Conservation (phyloP, 1,284 basidiomycete species). For the Malassezia japonica region DNA sequence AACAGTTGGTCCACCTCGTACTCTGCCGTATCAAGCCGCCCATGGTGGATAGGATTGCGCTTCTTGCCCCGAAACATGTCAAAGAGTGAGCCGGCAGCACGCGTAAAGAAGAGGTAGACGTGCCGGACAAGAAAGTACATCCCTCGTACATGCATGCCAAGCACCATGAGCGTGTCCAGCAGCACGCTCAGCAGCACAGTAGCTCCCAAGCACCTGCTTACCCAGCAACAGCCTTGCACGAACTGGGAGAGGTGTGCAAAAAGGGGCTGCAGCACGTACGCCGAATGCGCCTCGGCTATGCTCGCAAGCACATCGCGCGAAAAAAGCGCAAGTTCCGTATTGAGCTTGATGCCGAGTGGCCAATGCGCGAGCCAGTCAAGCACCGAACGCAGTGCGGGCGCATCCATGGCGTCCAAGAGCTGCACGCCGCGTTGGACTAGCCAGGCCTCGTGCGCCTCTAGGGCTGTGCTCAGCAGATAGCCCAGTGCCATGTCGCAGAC, state of each 20-base stretch:
- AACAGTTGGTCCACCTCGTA: conserved; percentile 90
- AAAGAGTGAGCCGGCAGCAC: conserved; percentile 64
- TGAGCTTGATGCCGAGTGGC: conserved; percentile 92
- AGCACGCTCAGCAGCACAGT: conserved; percentile 62
- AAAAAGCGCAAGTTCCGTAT: conserved; percentile 77
- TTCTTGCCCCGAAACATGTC: conserved; percentile 79
- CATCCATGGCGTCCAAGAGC: background rate
- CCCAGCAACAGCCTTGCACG: background rate
- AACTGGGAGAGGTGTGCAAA: conserved; percentile 10
- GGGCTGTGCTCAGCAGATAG: background rate
- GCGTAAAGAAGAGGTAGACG: conserved; percentile 61
- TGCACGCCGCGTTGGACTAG: background rate
- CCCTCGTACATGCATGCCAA: conserved; percentile 65
- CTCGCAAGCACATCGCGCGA: conserved; percentile 59
- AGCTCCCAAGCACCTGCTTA: conserved; percentile 52
- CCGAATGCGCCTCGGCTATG: conserved; percentile 18
- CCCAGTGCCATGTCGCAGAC: conserved; percentile 1
- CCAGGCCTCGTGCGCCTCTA: background rate
- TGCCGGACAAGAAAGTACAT: conserved; percentile 62
- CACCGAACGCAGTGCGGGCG: conserved; percentile 43
- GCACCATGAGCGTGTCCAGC: conserved; percentile 59
- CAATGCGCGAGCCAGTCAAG: conserved; percentile 82
- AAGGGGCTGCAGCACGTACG: conserved; percentile 11
- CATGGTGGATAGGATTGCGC: conserved; percentile 56
- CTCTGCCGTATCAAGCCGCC: conserved; percentile 73